Conservation (phyloP, 768 basidiomycete species). For the Strobilomyces echinocephalus region DNA sequence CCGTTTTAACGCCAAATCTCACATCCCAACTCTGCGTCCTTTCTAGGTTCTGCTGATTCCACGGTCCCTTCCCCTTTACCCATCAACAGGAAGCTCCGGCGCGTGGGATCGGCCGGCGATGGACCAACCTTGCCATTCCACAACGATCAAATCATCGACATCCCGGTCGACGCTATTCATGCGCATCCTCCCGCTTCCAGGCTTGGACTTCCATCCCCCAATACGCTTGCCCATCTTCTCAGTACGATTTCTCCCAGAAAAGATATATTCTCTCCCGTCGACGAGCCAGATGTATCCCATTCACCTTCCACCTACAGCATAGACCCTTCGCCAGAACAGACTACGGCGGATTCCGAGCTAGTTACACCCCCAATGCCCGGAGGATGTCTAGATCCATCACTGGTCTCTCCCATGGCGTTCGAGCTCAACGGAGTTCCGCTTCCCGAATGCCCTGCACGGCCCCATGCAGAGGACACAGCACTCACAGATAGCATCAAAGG, state of each 20-base stretch:
- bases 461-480: slow-evolving; percentile 33
- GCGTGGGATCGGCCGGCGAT: slow-evolving; percentile 2
- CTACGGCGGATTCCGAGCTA: slow-evolving; percentile 21
- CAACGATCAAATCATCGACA: slow-evolving; percentile 8
- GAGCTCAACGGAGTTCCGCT: slow-evolving; percentile 11
- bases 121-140: slow-evolving; percentile 1
- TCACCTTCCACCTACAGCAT: slow-evolving; percentile 5
- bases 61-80: slow-evolving; percentile 53
- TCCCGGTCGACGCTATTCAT: slow-evolving; percentile 18
- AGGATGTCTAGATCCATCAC: slow-evolving; percentile 7
- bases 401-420: slow-evolving; percentile 13
- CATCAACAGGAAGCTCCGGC: slow-evolving; percentile 25
- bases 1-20: slow-evolving; percentile 13
- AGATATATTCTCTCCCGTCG: slow-evolving; percentile 11
- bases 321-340: slow-evolving; percentile 14
- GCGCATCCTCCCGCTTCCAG: slow-evolving; percentile 6
- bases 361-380: slow-evolving; percentile 19
- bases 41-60: slow-evolving; percentile 66
- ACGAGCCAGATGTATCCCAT: slow-evolving; percentile 7
- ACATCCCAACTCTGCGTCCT: neutral
- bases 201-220: slow-evolving; percentile 25
- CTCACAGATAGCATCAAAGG: slow-evolving; percentile 51
- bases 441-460: neutral
- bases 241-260: slow-evolving; percentile 22
- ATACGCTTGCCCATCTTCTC: slow-evolving; percentile 24